phyloP scores from a whole-genome alignment of 257 asterid species.

The Voacanga thouarsii region DNA sequence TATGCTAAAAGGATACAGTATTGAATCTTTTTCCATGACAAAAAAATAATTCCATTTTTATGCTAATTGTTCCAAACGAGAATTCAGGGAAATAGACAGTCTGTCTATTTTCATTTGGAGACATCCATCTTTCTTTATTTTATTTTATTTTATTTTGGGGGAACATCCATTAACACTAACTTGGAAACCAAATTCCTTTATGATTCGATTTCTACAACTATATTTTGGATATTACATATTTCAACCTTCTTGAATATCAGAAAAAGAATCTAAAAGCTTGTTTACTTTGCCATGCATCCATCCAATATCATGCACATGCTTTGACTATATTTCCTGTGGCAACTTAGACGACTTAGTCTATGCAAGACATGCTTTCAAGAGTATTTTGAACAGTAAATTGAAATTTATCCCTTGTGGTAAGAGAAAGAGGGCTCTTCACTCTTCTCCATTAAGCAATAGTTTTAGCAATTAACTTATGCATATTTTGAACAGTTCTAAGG shows the following conservation, averaged over 20 bases:
- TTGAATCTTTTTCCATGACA: background rate
- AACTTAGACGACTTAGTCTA: background rate
- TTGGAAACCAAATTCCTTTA: background rate
- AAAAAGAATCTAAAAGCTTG: background rate
- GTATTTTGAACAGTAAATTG: background rate
- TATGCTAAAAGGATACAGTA: background rate
- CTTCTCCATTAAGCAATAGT: background rate
- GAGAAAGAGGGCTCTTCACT: background rate
- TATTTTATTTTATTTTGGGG: no score
- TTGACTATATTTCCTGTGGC: background rate
- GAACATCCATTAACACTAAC: background rate
- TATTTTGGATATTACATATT: background rate
- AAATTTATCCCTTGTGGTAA: background rate
- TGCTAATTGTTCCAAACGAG: background rate
- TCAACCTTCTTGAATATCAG: background rate
- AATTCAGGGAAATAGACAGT: background rate
- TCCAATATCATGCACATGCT: background rate
- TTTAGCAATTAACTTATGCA: background rate
- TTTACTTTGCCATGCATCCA: background rate
- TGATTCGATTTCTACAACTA: background rate
- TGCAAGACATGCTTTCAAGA: background rate
- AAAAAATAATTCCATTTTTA: background rate
- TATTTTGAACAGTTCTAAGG: background rate
- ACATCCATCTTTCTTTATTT: background rate
- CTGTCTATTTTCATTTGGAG: background rate